Percentiles rank a stretch among this genome's conserved stretches.
Evolutionary conservation across 257 asterid species (phyloP).

Genomic region (Gynochthodes officinalis): DNA sequence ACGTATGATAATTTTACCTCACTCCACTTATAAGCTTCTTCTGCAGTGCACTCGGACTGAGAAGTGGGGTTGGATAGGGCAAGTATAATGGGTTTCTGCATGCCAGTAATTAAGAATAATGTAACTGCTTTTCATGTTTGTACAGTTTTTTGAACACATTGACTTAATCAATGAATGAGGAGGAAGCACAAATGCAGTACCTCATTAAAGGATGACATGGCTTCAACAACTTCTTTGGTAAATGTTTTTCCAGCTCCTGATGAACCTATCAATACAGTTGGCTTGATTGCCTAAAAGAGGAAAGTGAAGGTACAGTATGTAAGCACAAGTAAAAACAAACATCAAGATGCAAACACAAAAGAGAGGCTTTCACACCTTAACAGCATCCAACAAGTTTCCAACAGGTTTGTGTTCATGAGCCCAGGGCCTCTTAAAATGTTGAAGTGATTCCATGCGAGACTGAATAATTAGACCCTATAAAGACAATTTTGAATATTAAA

Average conservation of each 20-base stretch:
- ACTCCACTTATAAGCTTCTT: constrained; percentile 88
- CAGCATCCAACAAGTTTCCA: constrained; percentile 62
- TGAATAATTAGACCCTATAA: constrained; percentile 67
- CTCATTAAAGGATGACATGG: constrained; percentile 73
- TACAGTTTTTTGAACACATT: not conserved
- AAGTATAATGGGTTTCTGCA: constrained; percentile 81
- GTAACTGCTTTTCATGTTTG: not conserved
- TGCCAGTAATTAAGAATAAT: constrained; percentile 7
- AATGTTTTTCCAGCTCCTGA: constrained; percentile 94
- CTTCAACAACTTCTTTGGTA: constrained; percentile 75
- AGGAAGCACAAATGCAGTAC: constrained; percentile 23
- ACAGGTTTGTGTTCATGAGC: constrained; percentile 82
- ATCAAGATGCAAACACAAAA: not conserved
- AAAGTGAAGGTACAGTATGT: constrained; percentile 5
- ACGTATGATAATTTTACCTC: constrained; percentile 38
- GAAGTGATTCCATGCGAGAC: constrained; percentile 74
- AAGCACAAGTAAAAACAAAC: not conserved
- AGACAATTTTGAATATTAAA: constrained; percentile 4
- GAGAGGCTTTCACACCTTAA: constrained; percentile 46
- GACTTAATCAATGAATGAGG: not conserved
- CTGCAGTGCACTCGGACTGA: constrained; percentile 92
- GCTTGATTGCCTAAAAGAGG: constrained; percentile 62
- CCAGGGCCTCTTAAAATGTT: constrained; percentile 86
- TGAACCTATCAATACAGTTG: constrained; percentile 85
- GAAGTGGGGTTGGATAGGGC: constrained; percentile 96